phyloP scores from a whole-genome alignment of 768 basidiomycete species.

The Leccinum broughii region DNA sequence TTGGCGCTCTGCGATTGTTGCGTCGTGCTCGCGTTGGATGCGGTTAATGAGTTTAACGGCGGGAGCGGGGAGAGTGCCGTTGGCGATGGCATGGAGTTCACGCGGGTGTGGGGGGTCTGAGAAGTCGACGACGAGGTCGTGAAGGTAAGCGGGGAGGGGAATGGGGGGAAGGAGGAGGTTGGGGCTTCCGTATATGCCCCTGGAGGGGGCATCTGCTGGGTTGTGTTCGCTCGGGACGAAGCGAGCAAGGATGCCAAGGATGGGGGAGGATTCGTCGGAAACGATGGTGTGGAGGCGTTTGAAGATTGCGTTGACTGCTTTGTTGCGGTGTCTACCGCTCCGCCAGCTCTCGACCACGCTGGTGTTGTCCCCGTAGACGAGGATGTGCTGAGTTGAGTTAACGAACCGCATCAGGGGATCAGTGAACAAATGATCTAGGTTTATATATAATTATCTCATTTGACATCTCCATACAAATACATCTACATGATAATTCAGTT shows the following conservation, averaged over 20 bases:
- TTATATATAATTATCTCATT: too few species aligned
- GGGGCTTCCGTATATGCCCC: neutral
- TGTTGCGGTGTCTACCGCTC: neutral
- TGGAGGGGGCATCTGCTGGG: neutral
- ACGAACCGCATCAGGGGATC: too few species aligned
- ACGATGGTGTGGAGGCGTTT: neutral
- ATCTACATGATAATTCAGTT: too few species aligned
- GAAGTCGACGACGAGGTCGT: neutral
- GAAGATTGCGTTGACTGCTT: neutral
- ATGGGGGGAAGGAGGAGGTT: neutral
- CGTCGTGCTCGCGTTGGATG: neutral
- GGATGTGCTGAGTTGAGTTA: too few species aligned
- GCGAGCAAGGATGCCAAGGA: neutral
- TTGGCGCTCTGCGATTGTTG: too few species aligned
- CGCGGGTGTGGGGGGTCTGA: neutral
- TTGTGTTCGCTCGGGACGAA: neutral
- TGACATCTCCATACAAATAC: too few species aligned
- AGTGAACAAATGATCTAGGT: too few species aligned
- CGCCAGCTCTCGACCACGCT: neutral
- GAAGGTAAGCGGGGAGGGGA: neutral
- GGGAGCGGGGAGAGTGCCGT: neutral
- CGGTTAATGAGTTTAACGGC: neutral
- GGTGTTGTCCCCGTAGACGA: too few species aligned
- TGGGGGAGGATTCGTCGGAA: neutral
- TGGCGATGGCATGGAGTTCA: neutral